Evolutionary conservation across 192 early-diverging fungal species (phyloP).

Genomic region (Cladochytrium replicatum): DNA sequence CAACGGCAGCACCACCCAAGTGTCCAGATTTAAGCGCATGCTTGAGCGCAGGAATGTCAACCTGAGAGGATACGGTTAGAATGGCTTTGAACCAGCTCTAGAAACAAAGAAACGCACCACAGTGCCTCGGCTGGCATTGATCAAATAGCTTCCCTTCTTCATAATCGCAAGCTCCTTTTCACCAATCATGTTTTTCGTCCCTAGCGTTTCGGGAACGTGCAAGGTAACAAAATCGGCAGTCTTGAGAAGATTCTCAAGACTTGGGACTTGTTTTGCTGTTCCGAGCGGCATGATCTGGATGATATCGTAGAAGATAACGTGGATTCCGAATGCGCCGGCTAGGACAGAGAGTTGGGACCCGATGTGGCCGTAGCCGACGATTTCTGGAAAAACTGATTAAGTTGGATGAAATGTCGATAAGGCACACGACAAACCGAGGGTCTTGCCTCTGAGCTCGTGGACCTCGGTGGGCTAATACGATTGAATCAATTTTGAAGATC

Average conservation of each 20-base stretch:
- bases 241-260: conserved; percentile 73
- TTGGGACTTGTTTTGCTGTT: conserved; percentile 56
- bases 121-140: conserved; percentile 93
- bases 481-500: too few relatives aligned
- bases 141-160: conserved; percentile 86
- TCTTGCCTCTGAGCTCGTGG: conserved; percentile 92
- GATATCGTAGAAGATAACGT: conserved; percentile 86
- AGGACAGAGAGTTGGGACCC: conserved; percentile 94
- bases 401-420: too few relatives aligned
- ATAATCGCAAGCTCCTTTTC: conserved; percentile 72
- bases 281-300: conserved; percentile 88
- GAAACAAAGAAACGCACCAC: conserved; percentile 33
- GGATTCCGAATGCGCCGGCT: conserved; percentile 93
- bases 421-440: too few relatives aligned
- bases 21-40: conserved; percentile 73
- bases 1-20: conserved; percentile 80
- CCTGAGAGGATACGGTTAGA: not conserved
- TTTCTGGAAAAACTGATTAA: too few relatives aligned
- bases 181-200: conserved; percentile 99
- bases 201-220: conserved; percentile 93
- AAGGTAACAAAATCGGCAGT: conserved; percentile 83
- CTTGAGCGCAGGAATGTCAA: conserved; percentile 84
- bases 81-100: not conserved
- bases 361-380: conserved; percentile 98
- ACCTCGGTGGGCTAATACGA: conserved; percentile 50